Percentiles rank a stretch among this genome's conserved stretches.
Evolutionary conservation across 352 stramenopile species (phyloP).

Genomic region (Albugo laibachii): DNA sequence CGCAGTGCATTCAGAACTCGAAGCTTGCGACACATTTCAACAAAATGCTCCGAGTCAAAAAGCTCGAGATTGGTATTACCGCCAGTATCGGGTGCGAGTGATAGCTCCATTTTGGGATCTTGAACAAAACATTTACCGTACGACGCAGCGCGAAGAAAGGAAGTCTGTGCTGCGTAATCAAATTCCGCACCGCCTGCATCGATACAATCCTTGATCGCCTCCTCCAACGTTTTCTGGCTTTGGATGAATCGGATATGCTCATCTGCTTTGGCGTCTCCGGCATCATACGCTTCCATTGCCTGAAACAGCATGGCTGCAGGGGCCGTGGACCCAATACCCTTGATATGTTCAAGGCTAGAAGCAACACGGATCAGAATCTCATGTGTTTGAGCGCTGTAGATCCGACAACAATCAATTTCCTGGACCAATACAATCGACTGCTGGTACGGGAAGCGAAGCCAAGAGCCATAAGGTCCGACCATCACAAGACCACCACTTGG

Average conservation of each 20-base stretch:
- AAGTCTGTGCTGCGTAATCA: slow-evolving; percentile 60
- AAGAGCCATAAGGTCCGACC: slow-evolving; percentile 73
- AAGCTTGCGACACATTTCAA: slow-evolving; percentile 78
- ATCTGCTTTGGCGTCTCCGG: slow-evolving; percentile 71
- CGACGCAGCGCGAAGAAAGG: slow-evolving; percentile 58
- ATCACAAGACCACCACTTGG: slow-evolving; percentile 59
- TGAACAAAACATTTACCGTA: slow-evolving; percentile 80
- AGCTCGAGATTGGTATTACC: slow-evolving; percentile 5
- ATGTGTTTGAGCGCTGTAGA: slow-evolving; percentile 43
- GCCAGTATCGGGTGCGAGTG: neutral
- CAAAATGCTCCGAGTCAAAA: slow-evolving; percentile 67
- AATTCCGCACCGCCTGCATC: slow-evolving; percentile 74
- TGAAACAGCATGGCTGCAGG: slow-evolving; percentile 82
- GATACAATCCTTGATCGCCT: slow-evolving; percentile 78
- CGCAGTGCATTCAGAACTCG: slow-evolving; percentile 81
- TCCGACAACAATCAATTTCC: slow-evolving; percentile 52
- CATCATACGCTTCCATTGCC: slow-evolving; percentile 75
- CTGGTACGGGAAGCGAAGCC: slow-evolving; percentile 67
- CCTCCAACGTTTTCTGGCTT: slow-evolving; percentile 47
- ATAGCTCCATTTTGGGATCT: slow-evolving; percentile 32
- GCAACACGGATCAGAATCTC: slow-evolving; percentile 79
- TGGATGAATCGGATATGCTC: slow-evolving; percentile 82
- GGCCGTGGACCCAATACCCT: slow-evolving; percentile 67
- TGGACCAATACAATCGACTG: slow-evolving; percentile 43
- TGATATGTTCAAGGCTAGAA: slow-evolving; percentile 69